phyloP scores from a whole-genome alignment of 768 basidiomycete genomes.

The Russula dissimulans region DNA sequence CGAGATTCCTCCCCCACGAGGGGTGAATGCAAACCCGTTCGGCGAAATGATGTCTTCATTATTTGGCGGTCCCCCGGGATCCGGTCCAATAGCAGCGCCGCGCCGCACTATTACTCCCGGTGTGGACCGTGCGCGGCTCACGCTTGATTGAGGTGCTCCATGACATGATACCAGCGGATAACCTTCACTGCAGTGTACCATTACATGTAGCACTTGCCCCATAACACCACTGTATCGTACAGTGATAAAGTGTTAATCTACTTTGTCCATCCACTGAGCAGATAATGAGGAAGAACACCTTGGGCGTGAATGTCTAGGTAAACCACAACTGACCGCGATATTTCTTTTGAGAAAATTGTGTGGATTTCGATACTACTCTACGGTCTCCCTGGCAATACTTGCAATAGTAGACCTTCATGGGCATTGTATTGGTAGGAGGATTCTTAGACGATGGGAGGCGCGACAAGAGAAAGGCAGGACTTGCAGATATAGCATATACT shows the following conservation, averaged over 20 bases:
- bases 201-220: neutral
- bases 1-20: conserved; percentile 70
- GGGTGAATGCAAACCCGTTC: conserved; percentile 66
- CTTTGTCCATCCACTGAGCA: neutral
- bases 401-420: no score
- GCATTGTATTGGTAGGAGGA: no score
- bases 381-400: no score
- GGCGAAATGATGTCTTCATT: conserved; percentile 85
- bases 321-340: no score
- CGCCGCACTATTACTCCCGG: conserved; percentile 8
- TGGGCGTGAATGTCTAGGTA: no score
- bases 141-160: neutral
- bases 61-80: conserved; percentile 55
- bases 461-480: no score
- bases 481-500: no score
- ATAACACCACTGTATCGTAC: neutral
- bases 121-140: neutral
- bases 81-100: neutral
- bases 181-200: neutral
- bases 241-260: neutral
- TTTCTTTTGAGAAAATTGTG: no score
- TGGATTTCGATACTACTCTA: no score
- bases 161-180: neutral
- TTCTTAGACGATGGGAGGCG: no score
- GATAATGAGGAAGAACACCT: neutral